phyloP scores from a whole-genome alignment of 768 basidiomycete genomes.

The Lactarius quietus region DNA sequence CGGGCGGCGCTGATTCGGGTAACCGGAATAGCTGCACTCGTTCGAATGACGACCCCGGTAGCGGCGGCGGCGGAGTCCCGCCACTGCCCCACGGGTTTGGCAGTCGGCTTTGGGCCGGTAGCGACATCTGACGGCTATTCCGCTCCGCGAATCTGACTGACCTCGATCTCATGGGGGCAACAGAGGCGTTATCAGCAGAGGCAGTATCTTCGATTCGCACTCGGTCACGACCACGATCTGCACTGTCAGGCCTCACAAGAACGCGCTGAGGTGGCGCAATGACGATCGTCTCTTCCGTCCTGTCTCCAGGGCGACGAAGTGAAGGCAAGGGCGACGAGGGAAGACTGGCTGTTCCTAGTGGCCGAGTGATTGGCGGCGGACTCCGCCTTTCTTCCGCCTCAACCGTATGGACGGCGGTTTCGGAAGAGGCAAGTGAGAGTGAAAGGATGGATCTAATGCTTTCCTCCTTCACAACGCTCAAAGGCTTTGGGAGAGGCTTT shows the following conservation, averaged over 20 bases:
- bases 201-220: background rate
- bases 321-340: background rate
- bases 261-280: background rate
- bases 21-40: background rate
- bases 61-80: background rate
- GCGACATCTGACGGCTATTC: background rate
- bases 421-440: background rate
- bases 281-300: background rate
- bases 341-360: background rate
- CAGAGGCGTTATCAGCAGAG: background rate
- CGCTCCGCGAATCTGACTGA: background rate
- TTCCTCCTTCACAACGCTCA: background rate
- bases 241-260: background rate
- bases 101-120: background rate
- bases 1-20: background rate
- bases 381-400: background rate
- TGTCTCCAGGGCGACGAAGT: background rate
- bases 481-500: background rate
- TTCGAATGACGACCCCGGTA: background rate
- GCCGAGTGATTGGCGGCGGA: background rate
- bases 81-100: constrained; percentile 15
- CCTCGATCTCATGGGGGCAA: background rate
- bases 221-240: background rate
- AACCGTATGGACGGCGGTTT: background rate
- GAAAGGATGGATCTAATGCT: background rate